These are phyloP conservation scores for Penicillium fimorum DNA, from an alignment of 495 filamentous ascomycete species.

Conservation along the genomic window DNA sequence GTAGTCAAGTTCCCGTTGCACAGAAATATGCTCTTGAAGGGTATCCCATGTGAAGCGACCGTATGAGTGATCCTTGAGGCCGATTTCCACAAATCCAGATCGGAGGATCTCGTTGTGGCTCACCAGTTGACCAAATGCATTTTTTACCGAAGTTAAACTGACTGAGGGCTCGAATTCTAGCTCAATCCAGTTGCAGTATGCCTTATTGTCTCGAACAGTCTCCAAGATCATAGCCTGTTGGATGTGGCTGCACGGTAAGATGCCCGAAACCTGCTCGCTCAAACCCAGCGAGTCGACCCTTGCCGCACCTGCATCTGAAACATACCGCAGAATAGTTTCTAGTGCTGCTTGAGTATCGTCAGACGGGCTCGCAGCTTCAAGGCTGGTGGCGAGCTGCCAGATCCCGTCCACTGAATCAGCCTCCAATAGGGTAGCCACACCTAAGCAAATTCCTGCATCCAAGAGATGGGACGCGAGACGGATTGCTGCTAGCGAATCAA, in stretches of 20 bases:
- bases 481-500: conserved; percentile 75
- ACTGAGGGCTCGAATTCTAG: conserved; percentile 45
- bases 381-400: conserved; percentile 25
- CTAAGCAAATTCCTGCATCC: conserved; percentile 46
- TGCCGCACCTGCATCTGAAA: conserved; percentile 24
- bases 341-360: conserved; percentile 20
- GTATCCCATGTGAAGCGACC: conserved; percentile 61
- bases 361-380: conserved; percentile 10
- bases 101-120: conserved; percentile 62
- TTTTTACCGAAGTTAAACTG: conserved; percentile 31
- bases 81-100: conserved; percentile 61
- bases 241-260: conserved; percentile 64
- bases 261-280: conserved; percentile 42
- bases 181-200: conserved; percentile 76
- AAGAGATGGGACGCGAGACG: conserved; percentile 60
- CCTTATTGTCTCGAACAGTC: conserved; percentile 49
- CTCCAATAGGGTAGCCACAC: conserved; percentile 56
- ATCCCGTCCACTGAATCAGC: conserved; percentile 43
- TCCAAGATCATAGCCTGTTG: conserved; percentile 78
- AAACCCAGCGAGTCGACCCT: conserved; percentile 23
- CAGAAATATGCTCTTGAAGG: conserved; percentile 44
- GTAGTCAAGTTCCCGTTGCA: conserved; percentile 30
- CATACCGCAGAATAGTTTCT: conserved; percentile 19
- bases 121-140: conserved; percentile 48
- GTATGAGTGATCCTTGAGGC: conserved; percentile 47